Percentiles rank a stretch among this genome's conserved stretches.
Evolutionary conservation across 2,329 filamentous ascomycete genomes (phyloP).

Genomic region (Alternaria ventricosa): DNA sequence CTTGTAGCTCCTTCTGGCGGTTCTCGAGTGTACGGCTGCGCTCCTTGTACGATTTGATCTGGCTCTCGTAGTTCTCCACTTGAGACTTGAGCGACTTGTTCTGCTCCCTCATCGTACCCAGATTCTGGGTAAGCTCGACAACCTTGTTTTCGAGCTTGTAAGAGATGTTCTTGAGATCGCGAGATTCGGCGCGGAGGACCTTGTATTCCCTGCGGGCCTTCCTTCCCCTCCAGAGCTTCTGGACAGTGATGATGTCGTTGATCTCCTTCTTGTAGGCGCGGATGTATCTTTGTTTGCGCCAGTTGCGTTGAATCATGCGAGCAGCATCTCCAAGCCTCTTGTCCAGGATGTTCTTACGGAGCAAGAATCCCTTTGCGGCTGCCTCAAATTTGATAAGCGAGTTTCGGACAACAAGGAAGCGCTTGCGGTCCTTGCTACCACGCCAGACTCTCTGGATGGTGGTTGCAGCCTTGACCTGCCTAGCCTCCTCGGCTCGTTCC

Average conservation of each 20-base stretch:
- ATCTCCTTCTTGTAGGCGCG: constrained; percentile 87
- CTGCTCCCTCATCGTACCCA: constrained; percentile 90
- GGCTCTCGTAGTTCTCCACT: constrained; percentile 93
- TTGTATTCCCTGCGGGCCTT: constrained; percentile 85
- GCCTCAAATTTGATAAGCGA: constrained; percentile 90
- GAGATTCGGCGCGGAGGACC: constrained; percentile 88
- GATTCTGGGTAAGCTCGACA: constrained; percentile 91
- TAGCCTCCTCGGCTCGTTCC: constrained; percentile 77
- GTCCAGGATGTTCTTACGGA: constrained; percentile 90
- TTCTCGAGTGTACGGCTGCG: constrained; percentile 89
- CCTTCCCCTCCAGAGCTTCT: constrained; percentile 91
- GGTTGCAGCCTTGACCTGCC: constrained; percentile 84
- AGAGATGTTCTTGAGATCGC: constrained; percentile 98
- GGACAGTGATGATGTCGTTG: constrained; percentile 85
- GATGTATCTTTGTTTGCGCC: constrained; percentile 81
- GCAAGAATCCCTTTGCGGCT: constrained; percentile 87
- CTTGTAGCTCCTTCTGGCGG: constrained; percentile 90
- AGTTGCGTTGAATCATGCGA: constrained; percentile 85
- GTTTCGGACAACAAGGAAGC: constrained; percentile 77
- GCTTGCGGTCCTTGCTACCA: constrained; percentile 86
- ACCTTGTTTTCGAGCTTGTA: constrained; percentile 99
- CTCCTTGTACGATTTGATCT: constrained; percentile 95
- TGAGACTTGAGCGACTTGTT: constrained; percentile 89
- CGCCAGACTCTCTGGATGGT: constrained; percentile 96
- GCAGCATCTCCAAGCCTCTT: constrained; percentile 92